phyloP scores from a whole-genome alignment of 2,329 filamentous ascomycete species.

The Arthrobotrys megalospora region DNA sequence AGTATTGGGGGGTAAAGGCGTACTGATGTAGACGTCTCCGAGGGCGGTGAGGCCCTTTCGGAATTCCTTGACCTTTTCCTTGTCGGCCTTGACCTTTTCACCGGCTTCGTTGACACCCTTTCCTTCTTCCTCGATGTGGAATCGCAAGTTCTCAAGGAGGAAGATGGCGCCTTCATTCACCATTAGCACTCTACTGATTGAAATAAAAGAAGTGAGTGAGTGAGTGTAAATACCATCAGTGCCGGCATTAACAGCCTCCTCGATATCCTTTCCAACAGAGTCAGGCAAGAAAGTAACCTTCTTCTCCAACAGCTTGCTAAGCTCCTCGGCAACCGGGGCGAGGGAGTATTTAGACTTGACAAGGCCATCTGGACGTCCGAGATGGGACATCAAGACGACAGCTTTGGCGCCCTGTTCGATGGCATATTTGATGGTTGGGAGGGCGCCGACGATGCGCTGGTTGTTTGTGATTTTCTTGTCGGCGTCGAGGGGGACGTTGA shows the following conservation, averaged over 20 bases:
- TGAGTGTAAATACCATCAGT: slow-evolving; percentile 71
- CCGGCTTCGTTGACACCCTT: slow-evolving; percentile 87
- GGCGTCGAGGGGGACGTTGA: slow-evolving; percentile 97
- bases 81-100: slow-evolving; percentile 98
- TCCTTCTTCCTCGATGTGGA: slow-evolving; percentile 98
- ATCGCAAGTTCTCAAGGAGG: slow-evolving; percentile 96
- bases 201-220: neutral
- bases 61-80: slow-evolving; percentile 91
- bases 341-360: slow-evolving; percentile 93
- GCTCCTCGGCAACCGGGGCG: slow-evolving; percentile 89
- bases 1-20: slow-evolving; percentile 70
- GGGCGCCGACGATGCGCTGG: slow-evolving; percentile 96
- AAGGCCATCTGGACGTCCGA: slow-evolving; percentile 93
- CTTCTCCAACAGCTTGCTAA: slow-evolving; percentile 90
- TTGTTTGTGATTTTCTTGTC: slow-evolving; percentile 87
- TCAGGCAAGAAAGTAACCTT: slow-evolving; percentile 90
- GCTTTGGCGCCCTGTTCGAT: slow-evolving; percentile 90
- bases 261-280: slow-evolving; percentile 89
- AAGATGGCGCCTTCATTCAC: slow-evolving; percentile 77
- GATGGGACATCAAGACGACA: slow-evolving; percentile 97
- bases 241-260: slow-evolving; percentile 89
- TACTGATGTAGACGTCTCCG: slow-evolving; percentile 96
- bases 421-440: slow-evolving; percentile 95
- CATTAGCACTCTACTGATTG: neutral
- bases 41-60: slow-evolving; percentile 93